phyloP scores from a whole-genome alignment of 129 eudicot species.

The Centella asiatica region DNA sequence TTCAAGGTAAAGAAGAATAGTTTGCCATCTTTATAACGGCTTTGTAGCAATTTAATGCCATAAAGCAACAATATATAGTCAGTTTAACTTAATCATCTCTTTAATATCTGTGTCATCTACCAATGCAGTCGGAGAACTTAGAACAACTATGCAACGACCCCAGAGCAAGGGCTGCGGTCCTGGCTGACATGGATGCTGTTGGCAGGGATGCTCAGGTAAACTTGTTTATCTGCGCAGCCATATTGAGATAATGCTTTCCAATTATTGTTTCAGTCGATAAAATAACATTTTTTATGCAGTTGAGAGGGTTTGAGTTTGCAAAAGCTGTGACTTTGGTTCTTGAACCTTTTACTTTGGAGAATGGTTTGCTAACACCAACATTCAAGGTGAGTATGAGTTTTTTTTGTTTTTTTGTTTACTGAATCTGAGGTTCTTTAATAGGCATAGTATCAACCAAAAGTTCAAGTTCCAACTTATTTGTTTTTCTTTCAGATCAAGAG shows the following conservation, averaged over 20 bases:
- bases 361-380: slow-evolving; percentile 81
- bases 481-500: slow-evolving; percentile 47
- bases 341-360: slow-evolving; percentile 82
- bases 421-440: not conserved
- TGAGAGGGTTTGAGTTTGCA: slow-evolving; percentile 77
- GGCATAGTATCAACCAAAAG: not conserved
- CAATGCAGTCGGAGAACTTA: slow-evolving; percentile 46
- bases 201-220: slow-evolving; percentile 70
- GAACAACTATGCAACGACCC: slow-evolving; percentile 59
- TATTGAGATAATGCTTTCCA: not conserved
- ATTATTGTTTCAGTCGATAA: not conserved
- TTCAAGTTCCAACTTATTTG: not conserved
- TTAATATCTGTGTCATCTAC: not conserved
- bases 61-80: not conserved
- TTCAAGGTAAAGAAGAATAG: not conserved
- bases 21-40: no score
- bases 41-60: not conserved
- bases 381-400: slow-evolving; percentile 44
- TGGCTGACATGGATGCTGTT: slow-evolving; percentile 64
- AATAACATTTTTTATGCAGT: slow-evolving; percentile 25
- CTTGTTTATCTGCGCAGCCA: not conserved
- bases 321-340: slow-evolving; percentile 57
- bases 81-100: not conserved
- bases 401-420: no score
- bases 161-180: slow-evolving; percentile 54